A percentile compares a stretch with the other conserved stretches of the same genome.
These are phyloP conservation scores for Drosera capensis DNA, from an alignment of 148 eudicot species.

Conservation along the genomic window DNA sequence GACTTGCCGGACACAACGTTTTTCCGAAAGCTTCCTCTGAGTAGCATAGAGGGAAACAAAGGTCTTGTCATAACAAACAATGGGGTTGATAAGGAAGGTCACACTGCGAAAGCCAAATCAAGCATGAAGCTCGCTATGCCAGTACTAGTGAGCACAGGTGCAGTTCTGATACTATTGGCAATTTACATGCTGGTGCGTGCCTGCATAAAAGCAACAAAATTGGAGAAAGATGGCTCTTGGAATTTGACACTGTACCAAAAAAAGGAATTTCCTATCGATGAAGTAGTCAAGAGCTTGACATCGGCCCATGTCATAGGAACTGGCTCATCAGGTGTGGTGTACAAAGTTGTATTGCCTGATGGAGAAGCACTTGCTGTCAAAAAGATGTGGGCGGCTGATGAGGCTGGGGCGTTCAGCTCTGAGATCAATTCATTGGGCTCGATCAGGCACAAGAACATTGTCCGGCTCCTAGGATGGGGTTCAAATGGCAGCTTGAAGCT, in stretches of 20 bases:
- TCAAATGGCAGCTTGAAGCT: constrained; percentile 55
- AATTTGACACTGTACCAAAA: constrained; percentile 82
- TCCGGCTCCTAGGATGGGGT: constrained; percentile 83
- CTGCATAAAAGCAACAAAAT: constrained; percentile 6
- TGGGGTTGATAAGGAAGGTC: constrained; percentile 14
- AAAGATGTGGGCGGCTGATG: constrained; percentile 90
- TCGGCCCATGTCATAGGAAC: constrained; percentile 86
- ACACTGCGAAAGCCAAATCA: constrained; percentile 18
- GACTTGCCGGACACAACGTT: constrained; percentile 70
- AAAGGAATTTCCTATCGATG: constrained; percentile 72
- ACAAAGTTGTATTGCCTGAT: constrained; percentile 49
- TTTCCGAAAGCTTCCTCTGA: constrained; percentile 63
- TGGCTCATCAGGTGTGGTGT: constrained; percentile 94
- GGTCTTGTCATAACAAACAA: constrained; percentile 37
- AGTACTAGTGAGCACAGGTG: constrained; percentile 54
- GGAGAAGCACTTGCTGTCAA: constrained; percentile 83
- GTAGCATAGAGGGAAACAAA: constrained; percentile 52
- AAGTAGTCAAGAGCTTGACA: constrained; percentile 41
- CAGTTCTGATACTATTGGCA: constrained; percentile 46
- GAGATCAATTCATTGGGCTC: constrained; percentile 83
- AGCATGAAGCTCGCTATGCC: constrained; percentile 63
- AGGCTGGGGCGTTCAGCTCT: constrained; percentile 65
- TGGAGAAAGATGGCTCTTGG: constrained; percentile 38
- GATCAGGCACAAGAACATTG: constrained; percentile 81
- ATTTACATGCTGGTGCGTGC: constrained; percentile 40